These are phyloP conservation scores for Fusarium temperatum DNA, from an alignment of 2,329 filamentous ascomycete species.

Conservation along the genomic window DNA sequence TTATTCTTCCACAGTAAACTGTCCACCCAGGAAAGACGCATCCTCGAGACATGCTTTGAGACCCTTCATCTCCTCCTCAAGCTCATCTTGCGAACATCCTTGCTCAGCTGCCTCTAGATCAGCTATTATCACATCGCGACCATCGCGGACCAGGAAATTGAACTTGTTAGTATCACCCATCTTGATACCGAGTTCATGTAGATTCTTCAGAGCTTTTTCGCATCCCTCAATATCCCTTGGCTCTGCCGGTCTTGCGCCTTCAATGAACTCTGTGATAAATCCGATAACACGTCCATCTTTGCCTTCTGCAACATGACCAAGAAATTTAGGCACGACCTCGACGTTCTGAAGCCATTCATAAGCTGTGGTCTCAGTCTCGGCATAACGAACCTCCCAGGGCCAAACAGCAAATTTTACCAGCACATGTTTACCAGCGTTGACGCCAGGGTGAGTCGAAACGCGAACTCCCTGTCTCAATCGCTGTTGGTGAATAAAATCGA, in stretches of 20 bases:
- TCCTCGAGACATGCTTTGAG: slow-evolving; percentile 22
- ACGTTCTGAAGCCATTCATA: slow-evolving; percentile 41
- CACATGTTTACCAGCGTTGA: slow-evolving; percentile 31
- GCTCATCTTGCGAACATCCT: slow-evolving; percentile 27
- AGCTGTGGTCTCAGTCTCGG: slow-evolving; percentile 40
- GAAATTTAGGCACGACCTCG: slow-evolving; percentile 40
- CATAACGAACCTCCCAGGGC: slow-evolving; percentile 39
- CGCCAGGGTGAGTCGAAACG: slow-evolving; percentile 35
- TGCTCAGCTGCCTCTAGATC: slow-evolving; percentile 41
- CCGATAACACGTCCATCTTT: slow-evolving; percentile 38
- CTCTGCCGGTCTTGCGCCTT: slow-evolving; percentile 34
- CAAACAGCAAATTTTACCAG: slow-evolving; percentile 42
- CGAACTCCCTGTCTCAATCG: slow-evolving; percentile 38
- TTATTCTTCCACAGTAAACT: not conserved
- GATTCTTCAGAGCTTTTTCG: slow-evolving; percentile 30
- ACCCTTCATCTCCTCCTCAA: slow-evolving; percentile 38
- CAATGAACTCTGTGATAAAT: slow-evolving; percentile 39
- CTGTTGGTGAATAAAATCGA: slow-evolving; percentile 37
- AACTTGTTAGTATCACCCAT: slow-evolving; percentile 44
- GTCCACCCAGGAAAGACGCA: slow-evolving; percentile 1
- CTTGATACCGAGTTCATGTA: slow-evolving; percentile 43
- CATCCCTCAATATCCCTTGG: slow-evolving; percentile 36
- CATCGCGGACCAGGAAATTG: slow-evolving; percentile 43
- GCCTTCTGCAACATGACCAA: slow-evolving; percentile 44
- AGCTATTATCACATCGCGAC: slow-evolving; percentile 30